Percentiles rank a stretch among this genome's conserved stretches.
Conservation (phyloP, 164 flowering plant genomes). For the Annona squamosa region DNA sequence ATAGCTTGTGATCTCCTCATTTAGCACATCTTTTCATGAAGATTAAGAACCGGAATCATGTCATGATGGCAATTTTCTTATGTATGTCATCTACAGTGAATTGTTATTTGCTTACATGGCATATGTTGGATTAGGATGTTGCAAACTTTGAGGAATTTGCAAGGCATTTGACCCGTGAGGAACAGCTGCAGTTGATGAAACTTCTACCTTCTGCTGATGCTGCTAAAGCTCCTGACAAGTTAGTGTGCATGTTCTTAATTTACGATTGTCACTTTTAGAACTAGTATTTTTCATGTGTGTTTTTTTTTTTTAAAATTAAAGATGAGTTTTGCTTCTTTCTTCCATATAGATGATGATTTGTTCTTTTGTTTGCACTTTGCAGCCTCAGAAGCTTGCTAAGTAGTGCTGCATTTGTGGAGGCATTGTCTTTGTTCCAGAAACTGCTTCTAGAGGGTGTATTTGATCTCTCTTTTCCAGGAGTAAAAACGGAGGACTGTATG, state of each 20-base stretch:
- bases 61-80: background rate
- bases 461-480: conserved; percentile 48
- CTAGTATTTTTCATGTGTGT: background rate
- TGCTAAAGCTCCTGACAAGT: conserved; percentile 56
- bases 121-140: conserved; percentile 54
- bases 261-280: background rate
- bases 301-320: too few relatives aligned
- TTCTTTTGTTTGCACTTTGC: conserved; percentile 33
- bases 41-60: background rate
- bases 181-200: conserved; percentile 56
- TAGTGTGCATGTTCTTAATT: background rate
- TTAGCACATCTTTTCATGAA: background rate
- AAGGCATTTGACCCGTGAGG: conserved; percentile 55
- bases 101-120: conserved; percentile 16
- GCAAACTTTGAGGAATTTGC: conserved; percentile 56
- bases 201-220: conserved; percentile 58
- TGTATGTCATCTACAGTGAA: background rate
- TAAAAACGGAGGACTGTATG: conserved; percentile 47
- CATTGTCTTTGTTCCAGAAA: conserved; percentile 57
- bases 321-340: background rate
- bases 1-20: background rate
- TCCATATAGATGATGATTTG: background rate
- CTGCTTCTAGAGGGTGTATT: conserved; percentile 76
- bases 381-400: conserved; percentile 77
- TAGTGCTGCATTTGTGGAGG: conserved; percentile 62